phyloP scores from a whole-genome alignment of 2,329 filamentous ascomycete genomes.

The Drechslerella dactyloides region DNA sequence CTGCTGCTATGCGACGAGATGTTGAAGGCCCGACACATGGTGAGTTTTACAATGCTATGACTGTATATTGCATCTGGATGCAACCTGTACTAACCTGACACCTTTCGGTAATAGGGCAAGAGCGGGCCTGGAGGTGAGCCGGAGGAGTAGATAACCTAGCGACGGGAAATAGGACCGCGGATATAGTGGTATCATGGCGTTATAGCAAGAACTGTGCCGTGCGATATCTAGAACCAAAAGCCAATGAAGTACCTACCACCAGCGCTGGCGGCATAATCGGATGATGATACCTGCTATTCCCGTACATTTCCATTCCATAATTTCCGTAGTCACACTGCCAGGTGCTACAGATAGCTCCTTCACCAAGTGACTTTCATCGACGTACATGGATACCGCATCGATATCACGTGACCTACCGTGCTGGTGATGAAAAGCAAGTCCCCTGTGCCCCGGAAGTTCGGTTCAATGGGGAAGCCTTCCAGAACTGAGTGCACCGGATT shows the following conservation, averaged over 20 bases:
- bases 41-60: conserved; percentile 20
- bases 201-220: conserved; percentile 14
- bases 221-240: not conserved
- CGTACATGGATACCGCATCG: not conserved
- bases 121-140: conserved; percentile 52
- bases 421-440: too few relatives aligned
- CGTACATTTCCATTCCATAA: too few relatives aligned
- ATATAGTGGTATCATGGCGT: conserved; percentile 37
- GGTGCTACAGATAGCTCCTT: too few relatives aligned
- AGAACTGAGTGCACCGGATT: too few relatives aligned
- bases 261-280: too few relatives aligned
- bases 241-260: not conserved
- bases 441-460: too few relatives aligned
- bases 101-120: conserved; percentile 46
- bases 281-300: too few relatives aligned
- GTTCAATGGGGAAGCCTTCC: too few relatives aligned
- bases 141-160: conserved; percentile 36
- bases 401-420: not conserved
- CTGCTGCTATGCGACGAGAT: conserved; percentile 94
- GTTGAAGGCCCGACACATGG: conserved; percentile 97
- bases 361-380: too few relatives aligned
- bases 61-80: not conserved
- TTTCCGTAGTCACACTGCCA: too few relatives aligned
- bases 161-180: not conserved
- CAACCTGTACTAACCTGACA: conserved; percentile 9